Base-by-base conservation (phyloP, 352 stramenopile species). In the Elongisporangium undulatum region DNA sequence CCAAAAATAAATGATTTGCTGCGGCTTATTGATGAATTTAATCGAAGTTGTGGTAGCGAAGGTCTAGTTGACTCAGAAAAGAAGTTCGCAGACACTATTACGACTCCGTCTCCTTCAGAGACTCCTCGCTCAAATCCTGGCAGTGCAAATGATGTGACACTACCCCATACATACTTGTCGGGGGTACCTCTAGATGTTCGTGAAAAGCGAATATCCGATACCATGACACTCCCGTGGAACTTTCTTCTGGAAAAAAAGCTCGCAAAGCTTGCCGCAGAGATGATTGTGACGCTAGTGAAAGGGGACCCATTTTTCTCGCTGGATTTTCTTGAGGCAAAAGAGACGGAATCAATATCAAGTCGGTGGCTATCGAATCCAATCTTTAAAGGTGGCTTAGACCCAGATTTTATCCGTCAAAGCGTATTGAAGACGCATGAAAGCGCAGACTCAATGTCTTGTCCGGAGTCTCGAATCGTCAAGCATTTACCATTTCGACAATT, bases 211-310 rank as follows among this genome's bases (percentile, higher is more conserved):
- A 63, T 75, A 6, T 65, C 64, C 1, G 64, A 75, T 34, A 67
- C 71, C 2, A 64, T 80, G 26, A 52, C 53, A 1, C 55, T 90
- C 0, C 80, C 76, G 0, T 92, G 82, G 82, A 71, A 70, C 39
- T 76, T 74, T 23, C 61, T 77, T 51, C 59, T 93, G 0, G 74
- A 93, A 55, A 92, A 90, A 58, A 75, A 87, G 15, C 15, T 93
- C 9, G 83, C 71, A 10, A 63, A 80, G 13, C 60, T 93, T 1
- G 54, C 68, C 21, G 63, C 75, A 7, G 73, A 87, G 49, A 82
- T 93, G 70, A 67, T 66, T 0, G 51, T 87, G 19, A 92, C 82
- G 10, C 58, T 90, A 9, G 63, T 73, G 3, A 63, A 74, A 17
- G 82, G 77, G 0, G 68, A 90, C 20, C 66, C 68, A 0, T 63